These are phyloP conservation scores for Warburgia ugandensis DNA, from an alignment of 164 flowering plant genomes.

Conservation along the genomic window DNA sequence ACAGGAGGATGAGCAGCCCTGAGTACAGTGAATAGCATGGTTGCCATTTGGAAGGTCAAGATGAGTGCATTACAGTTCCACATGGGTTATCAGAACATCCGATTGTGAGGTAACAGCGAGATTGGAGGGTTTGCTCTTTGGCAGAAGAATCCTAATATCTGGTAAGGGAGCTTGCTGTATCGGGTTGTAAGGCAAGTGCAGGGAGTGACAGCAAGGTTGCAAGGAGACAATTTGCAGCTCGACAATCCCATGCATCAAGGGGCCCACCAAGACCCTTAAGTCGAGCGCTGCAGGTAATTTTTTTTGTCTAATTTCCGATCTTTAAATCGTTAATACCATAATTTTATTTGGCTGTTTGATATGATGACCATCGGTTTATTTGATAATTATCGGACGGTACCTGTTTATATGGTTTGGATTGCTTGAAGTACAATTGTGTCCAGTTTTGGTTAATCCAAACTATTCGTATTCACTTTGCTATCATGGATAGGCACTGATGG, in stretches of 20 bases:
- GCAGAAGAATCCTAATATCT: slow-evolving; percentile 42
- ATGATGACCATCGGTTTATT: too few species aligned
- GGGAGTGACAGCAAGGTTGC: slow-evolving; percentile 79
- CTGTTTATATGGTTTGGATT: too few species aligned
- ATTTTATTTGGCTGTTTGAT: too few species aligned
- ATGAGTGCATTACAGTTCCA: slow-evolving; percentile 61
- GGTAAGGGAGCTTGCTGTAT: slow-evolving; percentile 76
- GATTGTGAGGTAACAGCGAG: slow-evolving; percentile 32
- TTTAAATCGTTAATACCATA: too few species aligned
- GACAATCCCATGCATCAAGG: slow-evolving; percentile 46
- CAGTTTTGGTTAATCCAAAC: too few species aligned
- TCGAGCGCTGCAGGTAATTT: slow-evolving; percentile 62
- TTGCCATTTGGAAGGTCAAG: slow-evolving; percentile 68
- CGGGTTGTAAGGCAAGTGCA: slow-evolving; percentile 69
- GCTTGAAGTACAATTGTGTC: too few species aligned
- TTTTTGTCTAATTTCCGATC: neutral
- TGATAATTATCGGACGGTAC: too few species aligned
- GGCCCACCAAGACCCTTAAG: slow-evolving; percentile 88
- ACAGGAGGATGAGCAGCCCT: slow-evolving; percentile 61
- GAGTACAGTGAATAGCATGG: slow-evolving; percentile 59
- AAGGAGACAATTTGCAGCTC: slow-evolving; percentile 74
- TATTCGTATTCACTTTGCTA: too few species aligned
- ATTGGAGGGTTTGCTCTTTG: slow-evolving; percentile 62
- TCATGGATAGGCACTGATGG: too few species aligned
- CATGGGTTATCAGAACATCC: slow-evolving; percentile 31